Evolutionary conservation across 345 rosid species (phyloP).

Genomic region (Citrus sp.): DNA sequence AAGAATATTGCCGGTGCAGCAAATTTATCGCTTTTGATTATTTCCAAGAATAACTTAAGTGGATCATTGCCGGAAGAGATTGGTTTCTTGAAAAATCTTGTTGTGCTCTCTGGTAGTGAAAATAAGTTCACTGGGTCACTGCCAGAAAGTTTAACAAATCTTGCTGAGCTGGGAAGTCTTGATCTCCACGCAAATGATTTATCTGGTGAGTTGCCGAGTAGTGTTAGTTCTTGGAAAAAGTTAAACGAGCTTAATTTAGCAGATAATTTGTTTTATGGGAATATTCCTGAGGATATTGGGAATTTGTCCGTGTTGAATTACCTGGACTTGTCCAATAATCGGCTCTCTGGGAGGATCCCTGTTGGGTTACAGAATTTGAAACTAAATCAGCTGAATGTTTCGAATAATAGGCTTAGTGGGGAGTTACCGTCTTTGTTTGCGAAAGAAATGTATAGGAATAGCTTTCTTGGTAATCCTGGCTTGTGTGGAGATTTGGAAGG

Average conservation of each 20-base stretch:
- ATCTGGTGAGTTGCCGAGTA: conserved; percentile 65
- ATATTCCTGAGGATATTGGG: conserved; percentile 66
- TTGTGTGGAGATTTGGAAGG: conserved; percentile 72
- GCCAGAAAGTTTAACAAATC: conserved; percentile 63
- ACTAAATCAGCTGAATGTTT: conserved; percentile 85
- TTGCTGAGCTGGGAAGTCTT: conserved; percentile 56
- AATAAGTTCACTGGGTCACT: conserved; percentile 62
- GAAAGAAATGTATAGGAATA: conserved; percentile 52
- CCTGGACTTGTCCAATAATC: conserved; percentile 80
- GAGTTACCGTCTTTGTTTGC: conserved; percentile 64
- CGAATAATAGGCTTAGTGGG: conserved; percentile 70
- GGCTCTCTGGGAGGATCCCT: conserved; percentile 66
- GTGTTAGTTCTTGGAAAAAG: conserved; percentile 67
- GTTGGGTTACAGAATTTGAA: conserved; percentile 70
- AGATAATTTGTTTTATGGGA: conserved; percentile 52
- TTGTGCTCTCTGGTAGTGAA: conserved; percentile 52
- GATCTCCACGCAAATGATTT: conserved; percentile 70
- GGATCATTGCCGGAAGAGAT: conserved; percentile 77
- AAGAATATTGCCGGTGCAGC: conserved; percentile 60
- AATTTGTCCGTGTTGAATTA: conserved; percentile 73
- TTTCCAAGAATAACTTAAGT: conserved; percentile 59
- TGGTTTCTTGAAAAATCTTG: conserved; percentile 54
- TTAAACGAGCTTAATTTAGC: conserved; percentile 82
- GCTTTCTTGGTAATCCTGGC: conserved; percentile 81
- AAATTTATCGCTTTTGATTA: conserved; percentile 56